Base-by-base conservation (phyloP, 495 filamentous ascomycete species). In the Aspergillus ostianus region DNA sequence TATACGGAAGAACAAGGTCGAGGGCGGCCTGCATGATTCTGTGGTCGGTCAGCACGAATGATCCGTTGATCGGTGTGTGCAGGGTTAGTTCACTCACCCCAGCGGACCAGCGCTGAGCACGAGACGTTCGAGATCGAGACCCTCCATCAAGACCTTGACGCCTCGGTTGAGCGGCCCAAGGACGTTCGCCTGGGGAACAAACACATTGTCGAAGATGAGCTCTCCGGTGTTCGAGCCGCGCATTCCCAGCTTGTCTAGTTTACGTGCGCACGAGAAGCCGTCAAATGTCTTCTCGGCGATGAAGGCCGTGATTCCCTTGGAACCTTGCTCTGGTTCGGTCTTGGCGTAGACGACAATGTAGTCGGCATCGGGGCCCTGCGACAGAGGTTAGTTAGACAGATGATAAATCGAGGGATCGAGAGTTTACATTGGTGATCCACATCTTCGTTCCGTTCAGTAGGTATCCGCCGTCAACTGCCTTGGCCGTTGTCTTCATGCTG, bases 221-320 rank as follows among this genome's bases (percentile, higher is more conserved):
- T 98, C 94, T 64, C 94, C 95, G 6, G 95, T 98, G 74, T 98
- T 98, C 44, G 87, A 92, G 53, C 94, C 94, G 26, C 94, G 87
- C 94, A 98, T 98, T 56, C 94, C 94, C 62, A 98, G 88, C 77
- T 98, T 98, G 76, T 98, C 95, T 9, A 98, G 85, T 75, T 98
- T 98, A 36, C 91, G 85, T 21, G 91, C 84, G 68, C 88, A 91
- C 51, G 86, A 89, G 79, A 97, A 97, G 60, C 94, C 94, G 8
- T 83, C 65, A 51, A 84, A 80, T 18, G 73, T 68, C 23, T 85
- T 89, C 67, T 96, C 87, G 21, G 98, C 89, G 49, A 98, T 80
- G 74, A 97, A 97, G 45, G 93, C 94, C 0, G 93, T 95, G 73
- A 98, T 96, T 49, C 95, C 95, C 74, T 94, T 96, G 61, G 87